Conservation (phyloP, 2,329 filamentous ascomycete species). For the Fragosphaeria purpurea region DNA sequence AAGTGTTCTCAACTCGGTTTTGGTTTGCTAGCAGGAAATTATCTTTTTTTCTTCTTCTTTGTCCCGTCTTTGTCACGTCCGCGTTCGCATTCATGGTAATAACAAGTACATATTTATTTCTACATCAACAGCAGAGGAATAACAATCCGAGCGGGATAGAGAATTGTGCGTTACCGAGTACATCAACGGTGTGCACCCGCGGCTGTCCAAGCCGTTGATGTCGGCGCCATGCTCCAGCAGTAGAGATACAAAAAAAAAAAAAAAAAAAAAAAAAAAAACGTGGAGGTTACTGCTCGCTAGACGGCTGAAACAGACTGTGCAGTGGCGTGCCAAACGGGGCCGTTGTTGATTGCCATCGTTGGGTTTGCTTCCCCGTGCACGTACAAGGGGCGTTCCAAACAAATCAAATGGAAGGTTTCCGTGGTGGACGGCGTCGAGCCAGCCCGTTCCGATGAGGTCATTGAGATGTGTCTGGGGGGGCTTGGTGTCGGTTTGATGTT, state of each 20-base stretch:
- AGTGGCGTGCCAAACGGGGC: conserved; percentile 1
- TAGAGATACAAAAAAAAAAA: too few relatives aligned
- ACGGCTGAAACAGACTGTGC: neutral
- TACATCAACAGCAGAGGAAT: too few relatives aligned
- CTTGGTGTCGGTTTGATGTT: conserved; percentile 9
- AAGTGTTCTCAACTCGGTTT: too few relatives aligned
- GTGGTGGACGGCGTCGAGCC: conserved; percentile 5
- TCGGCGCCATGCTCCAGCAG: conserved; percentile 4
- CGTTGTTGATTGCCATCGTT: too few relatives aligned
- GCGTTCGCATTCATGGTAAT: too few relatives aligned
- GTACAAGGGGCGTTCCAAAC: conserved; percentile 4
- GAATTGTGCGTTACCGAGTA: neutral
- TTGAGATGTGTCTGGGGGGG: conserved; percentile 2
- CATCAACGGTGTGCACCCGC: conserved; percentile 9
- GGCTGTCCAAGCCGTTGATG: conserved; percentile 3
- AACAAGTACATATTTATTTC: too few relatives aligned
- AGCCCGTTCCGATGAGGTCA: conserved; percentile 6
- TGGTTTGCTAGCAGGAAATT: too few relatives aligned
- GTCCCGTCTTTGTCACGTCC: too few relatives aligned
- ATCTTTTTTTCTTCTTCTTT: neutral
- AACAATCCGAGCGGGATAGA: too few relatives aligned
- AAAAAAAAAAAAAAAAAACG: too few relatives aligned
- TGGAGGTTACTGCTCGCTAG: neutral
- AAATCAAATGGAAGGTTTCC: neutral
- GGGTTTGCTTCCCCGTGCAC: neutral